A percentile compares a stretch with the other conserved stretches of the same genome.
Conservation (phyloP, 2,329 filamentous ascomycete species). For the Eutypa lata region DNA sequence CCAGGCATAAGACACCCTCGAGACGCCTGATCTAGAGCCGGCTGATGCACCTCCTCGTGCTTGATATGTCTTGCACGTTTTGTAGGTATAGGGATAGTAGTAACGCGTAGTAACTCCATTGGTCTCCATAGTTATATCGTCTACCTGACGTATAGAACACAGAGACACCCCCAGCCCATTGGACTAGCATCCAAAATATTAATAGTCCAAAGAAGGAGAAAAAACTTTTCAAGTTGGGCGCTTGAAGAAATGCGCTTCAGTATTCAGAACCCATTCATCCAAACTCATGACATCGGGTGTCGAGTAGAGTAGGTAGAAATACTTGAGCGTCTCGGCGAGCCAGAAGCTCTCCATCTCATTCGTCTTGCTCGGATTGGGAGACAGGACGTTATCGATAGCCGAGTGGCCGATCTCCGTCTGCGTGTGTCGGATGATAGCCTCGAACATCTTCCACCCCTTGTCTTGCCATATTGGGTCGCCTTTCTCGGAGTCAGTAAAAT, state of each 20-base stretch:
- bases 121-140: no score
- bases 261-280: slow-evolving; percentile 62
- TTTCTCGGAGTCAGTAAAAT: no score
- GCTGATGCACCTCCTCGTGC: no score
- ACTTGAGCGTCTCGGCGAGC: slow-evolving; percentile 88
- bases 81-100: no score
- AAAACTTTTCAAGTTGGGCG: slow-evolving; percentile 15
- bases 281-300: slow-evolving; percentile 58
- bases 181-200: no score
- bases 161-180: no score
- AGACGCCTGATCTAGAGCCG: no score
- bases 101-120: no score
- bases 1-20: no score
- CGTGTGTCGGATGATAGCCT: slow-evolving; percentile 65
- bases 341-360: slow-evolving; percentile 87
- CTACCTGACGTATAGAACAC: no score
- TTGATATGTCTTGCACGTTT: no score
- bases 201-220: no score
- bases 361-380: slow-evolving; percentile 36
- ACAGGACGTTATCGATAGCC: slow-evolving; percentile 63
- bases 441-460: slow-evolving; percentile 84
- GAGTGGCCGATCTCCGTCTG: slow-evolving; percentile 65
- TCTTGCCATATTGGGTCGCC: slow-evolving; percentile 72
- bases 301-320: slow-evolving; percentile 81
- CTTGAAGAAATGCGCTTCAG: slow-evolving; percentile 33